These are phyloP conservation scores for Acanthamoeba culbertsoni DNA, from an alignment of 208 protist genomes.

Conservation along the genomic window DNA sequence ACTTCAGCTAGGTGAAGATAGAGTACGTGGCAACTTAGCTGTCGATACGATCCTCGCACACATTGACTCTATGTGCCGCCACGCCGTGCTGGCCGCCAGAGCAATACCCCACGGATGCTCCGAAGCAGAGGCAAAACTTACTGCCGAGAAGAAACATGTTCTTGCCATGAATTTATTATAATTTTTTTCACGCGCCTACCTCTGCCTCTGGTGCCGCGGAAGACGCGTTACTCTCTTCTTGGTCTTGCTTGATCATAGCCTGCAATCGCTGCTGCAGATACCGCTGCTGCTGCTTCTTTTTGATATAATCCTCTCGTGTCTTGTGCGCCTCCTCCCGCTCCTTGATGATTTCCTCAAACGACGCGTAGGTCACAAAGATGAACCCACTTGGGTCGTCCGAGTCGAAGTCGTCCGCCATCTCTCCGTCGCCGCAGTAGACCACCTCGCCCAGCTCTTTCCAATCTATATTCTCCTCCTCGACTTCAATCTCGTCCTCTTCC, in stretches of 20 bases:
- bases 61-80: no score
- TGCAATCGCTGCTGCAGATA: background rate
- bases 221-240: no score
- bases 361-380: slow-evolving; percentile 1
- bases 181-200: no score
- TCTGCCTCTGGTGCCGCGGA: no score
- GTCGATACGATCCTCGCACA: no score
- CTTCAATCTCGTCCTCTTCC: background rate
- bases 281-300: background rate
- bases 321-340: slow-evolving; percentile 28
- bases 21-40: no score
- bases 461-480: slow-evolving; percentile 3
- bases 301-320: background rate
- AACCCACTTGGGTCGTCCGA: slow-evolving; percentile 3
- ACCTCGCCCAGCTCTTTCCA: slow-evolving; percentile 7
- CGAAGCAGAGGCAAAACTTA: no score
- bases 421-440: slow-evolving; percentile 24
- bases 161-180: no score
- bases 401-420: background rate
- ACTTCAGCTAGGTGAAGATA: no score
- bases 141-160: no score
- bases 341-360: background rate
- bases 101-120: no score
- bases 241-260: slow-evolving; percentile 1
- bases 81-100: no score